phyloP scores from a whole-genome alignment of 2,329 filamentous ascomycete species.

The Tolypocladium ovalisporum region DNA sequence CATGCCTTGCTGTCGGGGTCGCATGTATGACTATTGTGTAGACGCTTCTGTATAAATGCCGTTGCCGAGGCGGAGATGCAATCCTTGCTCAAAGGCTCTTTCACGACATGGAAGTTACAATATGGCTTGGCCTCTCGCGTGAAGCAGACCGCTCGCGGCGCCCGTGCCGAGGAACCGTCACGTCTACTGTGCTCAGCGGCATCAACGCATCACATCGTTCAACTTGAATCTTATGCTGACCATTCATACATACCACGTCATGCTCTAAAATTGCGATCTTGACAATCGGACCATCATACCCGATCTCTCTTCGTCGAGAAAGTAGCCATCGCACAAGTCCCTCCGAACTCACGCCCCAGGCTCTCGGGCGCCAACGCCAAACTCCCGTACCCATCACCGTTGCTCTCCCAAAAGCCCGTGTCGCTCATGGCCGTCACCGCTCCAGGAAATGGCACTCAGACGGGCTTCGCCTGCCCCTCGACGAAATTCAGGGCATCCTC shows the following conservation, averaged over 20 bases:
- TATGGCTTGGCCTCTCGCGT: no score
- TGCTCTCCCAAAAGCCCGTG: background rate
- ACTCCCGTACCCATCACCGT: background rate
- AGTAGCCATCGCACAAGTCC: background rate
- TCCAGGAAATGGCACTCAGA: background rate
- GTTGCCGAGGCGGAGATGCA: background rate
- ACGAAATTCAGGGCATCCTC: conserved; percentile 91
- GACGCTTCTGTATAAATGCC: background rate
- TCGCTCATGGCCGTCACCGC: conserved; percentile 3
- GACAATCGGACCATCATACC: background rate
- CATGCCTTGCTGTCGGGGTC: background rate
- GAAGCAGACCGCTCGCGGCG: background rate
- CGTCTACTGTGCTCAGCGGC: background rate
- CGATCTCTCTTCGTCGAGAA: background rate
- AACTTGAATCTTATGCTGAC: background rate
- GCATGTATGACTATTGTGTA: conserved; percentile 6
- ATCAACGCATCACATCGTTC: background rate
- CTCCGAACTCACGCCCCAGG: background rate
- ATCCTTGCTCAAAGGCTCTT: background rate
- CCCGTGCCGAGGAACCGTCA: background rate
- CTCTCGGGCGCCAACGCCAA: conserved; percentile 1
- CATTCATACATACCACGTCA: background rate
- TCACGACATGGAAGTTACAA: no score
- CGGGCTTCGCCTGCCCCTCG: conserved; percentile 57
- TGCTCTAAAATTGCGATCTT: background rate